Percentiles rank a stretch among this genome's conserved stretches.
These are phyloP conservation scores for Penicillium italicum DNA, from an alignment of 2,329 filamentous ascomycete species.

Conservation along the genomic window DNA sequence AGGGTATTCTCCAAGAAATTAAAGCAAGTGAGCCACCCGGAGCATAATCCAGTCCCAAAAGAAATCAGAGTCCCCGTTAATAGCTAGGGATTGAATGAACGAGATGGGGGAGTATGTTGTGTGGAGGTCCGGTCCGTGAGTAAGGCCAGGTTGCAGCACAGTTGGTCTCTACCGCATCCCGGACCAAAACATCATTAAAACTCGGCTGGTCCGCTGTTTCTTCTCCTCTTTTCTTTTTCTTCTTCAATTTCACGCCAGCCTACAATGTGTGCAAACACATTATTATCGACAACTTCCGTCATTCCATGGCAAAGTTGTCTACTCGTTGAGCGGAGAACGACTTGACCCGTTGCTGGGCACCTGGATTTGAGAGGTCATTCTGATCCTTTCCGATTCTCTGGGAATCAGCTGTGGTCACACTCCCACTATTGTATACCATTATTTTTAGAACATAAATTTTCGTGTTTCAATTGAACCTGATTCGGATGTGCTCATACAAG, in stretches of 20 bases:
- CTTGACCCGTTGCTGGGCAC: conserved; percentile 67
- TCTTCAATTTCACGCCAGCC: conserved; percentile 50
- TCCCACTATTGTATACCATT: conserved; percentile 3
- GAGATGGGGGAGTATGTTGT: conserved; percentile 36
- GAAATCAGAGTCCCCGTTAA: conserved; percentile 26
- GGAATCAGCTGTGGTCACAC: conserved; percentile 72
- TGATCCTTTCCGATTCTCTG: conserved; percentile 59
- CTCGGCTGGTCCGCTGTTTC: conserved; percentile 17
- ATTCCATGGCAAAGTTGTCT: conserved; percentile 56
- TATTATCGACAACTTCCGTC: conserved; percentile 57
- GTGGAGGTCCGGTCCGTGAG: conserved; percentile 33
- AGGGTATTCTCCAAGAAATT: conserved; percentile 21
- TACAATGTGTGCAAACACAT: conserved; percentile 46
- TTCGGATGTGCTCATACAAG: not conserved
- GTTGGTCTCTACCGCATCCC: conserved; percentile 34
- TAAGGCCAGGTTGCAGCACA: conserved; percentile 48
- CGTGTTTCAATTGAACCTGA: not conserved
- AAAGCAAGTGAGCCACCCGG: conserved; percentile 22
- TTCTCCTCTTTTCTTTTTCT: conserved; percentile 40
- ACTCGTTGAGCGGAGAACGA: conserved; percentile 66
- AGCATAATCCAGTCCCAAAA: conserved; percentile 33
- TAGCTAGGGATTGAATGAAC: conserved; percentile 27
- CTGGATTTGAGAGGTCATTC: conserved; percentile 64
- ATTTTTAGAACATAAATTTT: not conserved
- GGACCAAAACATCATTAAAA: conserved; percentile 33